These are phyloP conservation scores for Sordariomycetes sp. DNA, from an alignment of 2,329 filamentous ascomycete species.

Conservation along the genomic window DNA sequence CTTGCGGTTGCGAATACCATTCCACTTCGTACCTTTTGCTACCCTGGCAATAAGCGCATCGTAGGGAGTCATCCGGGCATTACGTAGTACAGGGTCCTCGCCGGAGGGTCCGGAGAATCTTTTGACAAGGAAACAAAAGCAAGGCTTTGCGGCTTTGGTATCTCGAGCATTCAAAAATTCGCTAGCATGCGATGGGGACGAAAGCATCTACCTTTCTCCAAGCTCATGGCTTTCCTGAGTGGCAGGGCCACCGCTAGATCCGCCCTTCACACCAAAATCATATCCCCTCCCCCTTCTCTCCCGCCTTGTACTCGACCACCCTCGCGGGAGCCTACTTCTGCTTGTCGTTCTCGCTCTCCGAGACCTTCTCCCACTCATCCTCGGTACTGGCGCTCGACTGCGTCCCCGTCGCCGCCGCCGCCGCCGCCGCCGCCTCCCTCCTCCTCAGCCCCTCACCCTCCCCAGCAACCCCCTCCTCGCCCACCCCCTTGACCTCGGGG, in stretches of 20 bases:
- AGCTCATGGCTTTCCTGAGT: neutral
- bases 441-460: slow-evolving; percentile 34
- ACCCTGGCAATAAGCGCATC: neutral
- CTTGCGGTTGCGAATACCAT: neutral
- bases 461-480: slow-evolving; percentile 28
- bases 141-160: neutral
- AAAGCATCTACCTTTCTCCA: neutral
- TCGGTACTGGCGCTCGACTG: slow-evolving; percentile 64
- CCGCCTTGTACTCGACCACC: neutral
- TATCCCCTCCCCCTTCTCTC: neutral
- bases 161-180: neutral
- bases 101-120: neutral
- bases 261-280: neutral
- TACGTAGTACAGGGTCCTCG: neutral
- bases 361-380: slow-evolving; percentile 96
- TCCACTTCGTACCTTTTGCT: neutral
- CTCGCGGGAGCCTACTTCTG: slow-evolving; percentile 16
- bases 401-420: slow-evolving; percentile 22
- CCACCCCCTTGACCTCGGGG: slow-evolving; percentile 9
- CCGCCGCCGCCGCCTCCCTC: slow-evolving; percentile 17
- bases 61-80: neutral
- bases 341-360: slow-evolving; percentile 53
- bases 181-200: neutral
- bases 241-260: neutral
- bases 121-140: neutral